These are phyloP conservation scores for Yarrowia phangngaensis DNA, from an alignment of 805 yeast species.

Conservation along the genomic window DNA sequence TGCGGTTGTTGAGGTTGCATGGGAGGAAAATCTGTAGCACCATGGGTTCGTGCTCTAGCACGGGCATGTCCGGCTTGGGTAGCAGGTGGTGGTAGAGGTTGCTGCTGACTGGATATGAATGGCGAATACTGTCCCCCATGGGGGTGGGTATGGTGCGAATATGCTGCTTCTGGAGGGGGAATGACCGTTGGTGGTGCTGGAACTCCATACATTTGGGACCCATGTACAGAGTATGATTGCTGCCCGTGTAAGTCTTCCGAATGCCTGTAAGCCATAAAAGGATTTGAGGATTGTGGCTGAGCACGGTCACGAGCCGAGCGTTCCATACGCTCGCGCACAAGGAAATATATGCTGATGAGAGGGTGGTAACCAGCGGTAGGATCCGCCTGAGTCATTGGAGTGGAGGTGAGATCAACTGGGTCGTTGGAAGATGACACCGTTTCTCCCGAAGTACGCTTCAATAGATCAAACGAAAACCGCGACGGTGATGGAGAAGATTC, in stretches of 20 bases:
- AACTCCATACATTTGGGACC: too few species aligned
- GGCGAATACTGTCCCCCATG: constrained; percentile 21
- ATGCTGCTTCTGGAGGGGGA: constrained; percentile 22
- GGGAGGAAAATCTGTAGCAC: constrained; percentile 4
- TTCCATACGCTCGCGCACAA: constrained; percentile 80
- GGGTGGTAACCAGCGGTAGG: constrained; percentile 91
- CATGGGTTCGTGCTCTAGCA: constrained; percentile 7
- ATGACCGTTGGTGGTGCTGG: constrained; percentile 7
- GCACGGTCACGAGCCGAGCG: constrained; percentile 29
- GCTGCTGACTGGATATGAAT: constrained; percentile 22
- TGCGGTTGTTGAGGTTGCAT: constrained; percentile 3
- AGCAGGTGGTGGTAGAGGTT: constrained; percentile 7
- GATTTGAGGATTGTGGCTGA: too few species aligned
- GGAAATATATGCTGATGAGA: constrained; percentile 74
- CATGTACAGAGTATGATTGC: too few species aligned
- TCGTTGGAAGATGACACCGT: constrained; percentile 18
- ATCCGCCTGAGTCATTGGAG: constrained; percentile 41
- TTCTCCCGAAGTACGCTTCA: constrained; percentile 27
- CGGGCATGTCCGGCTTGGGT: constrained; percentile 5
- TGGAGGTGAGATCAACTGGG: constrained; percentile 4
- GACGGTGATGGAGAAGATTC: constrained; percentile 3
- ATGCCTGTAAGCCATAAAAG: too few species aligned
- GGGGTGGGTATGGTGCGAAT: constrained; percentile 15
- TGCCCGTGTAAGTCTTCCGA: too few species aligned
- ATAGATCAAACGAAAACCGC: constrained; percentile 27